Evolutionary conservation across 495 filamentous ascomycete species (phyloP).

Genomic region (Aspergillus funiculosus): DNA sequence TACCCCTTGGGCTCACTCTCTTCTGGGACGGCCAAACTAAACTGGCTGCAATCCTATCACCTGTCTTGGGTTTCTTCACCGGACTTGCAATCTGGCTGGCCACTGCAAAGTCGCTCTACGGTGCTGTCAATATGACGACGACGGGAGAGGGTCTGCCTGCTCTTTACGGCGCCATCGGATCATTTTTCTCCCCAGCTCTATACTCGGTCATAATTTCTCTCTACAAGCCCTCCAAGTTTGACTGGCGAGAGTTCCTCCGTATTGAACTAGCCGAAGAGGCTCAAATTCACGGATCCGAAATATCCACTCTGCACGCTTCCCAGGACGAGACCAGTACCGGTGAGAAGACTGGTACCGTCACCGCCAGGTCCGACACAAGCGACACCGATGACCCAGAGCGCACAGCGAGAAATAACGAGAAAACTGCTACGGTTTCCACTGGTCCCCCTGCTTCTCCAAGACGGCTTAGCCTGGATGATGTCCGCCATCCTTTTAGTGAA

Average conservation of each 20-base stretch:
- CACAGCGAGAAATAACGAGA: constrained; percentile 3
- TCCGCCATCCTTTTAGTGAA: constrained; percentile 33
- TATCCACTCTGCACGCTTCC: not conserved
- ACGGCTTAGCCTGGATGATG: constrained; percentile 20
- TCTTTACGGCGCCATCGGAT: constrained; percentile 32
- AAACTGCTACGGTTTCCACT: not conserved
- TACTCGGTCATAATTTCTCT: constrained; percentile 40
- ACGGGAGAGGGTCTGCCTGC: constrained; percentile 29
- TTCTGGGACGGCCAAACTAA: constrained; percentile 37
- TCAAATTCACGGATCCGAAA: constrained; percentile 13
- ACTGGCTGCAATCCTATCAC: constrained; percentile 29
- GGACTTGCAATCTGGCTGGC: constrained; percentile 36
- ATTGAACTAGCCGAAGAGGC: constrained; percentile 30
- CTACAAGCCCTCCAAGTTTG: constrained; percentile 41
- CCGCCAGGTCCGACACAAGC: constrained; percentile 14
- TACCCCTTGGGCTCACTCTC: constrained; percentile 32
- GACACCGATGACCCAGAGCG: constrained; percentile 15
- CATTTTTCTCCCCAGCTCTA: constrained; percentile 33
- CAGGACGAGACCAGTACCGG: not conserved
- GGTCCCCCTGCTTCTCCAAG: not conserved
- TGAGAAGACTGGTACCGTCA: constrained; percentile 8
- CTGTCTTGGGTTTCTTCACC: constrained; percentile 33
- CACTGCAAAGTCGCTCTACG: constrained; percentile 29
- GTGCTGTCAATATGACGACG: constrained; percentile 28
- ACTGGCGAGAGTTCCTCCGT: constrained; percentile 47